A percentile compares a stretch with the other conserved stretches of the same genome.
Evolutionary conservation across 2,329 filamentous ascomycete species (phyloP).

Genomic region (Tolypocladium ophioglossoides): DNA sequence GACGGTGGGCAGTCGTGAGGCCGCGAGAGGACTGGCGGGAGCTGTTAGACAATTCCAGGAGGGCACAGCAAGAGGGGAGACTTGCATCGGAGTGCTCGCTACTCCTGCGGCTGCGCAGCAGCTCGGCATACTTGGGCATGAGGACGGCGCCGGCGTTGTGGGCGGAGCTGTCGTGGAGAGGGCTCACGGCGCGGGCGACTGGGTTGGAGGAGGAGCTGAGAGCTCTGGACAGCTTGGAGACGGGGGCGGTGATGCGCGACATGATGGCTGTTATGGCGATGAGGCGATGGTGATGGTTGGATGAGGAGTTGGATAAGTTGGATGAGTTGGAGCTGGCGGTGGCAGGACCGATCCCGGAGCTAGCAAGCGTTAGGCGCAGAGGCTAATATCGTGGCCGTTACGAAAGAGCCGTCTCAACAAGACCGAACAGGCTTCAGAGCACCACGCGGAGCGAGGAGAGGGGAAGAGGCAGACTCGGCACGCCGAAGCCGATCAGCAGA

Average conservation of each 20-base stretch:
- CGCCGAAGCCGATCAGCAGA: not conserved
- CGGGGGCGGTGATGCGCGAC: slow-evolving; percentile 39
- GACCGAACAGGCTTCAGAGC: not conserved
- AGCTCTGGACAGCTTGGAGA: slow-evolving; percentile 36
- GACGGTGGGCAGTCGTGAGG: slow-evolving; percentile 37
- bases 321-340: not conserved
- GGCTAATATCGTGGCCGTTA: not conserved
- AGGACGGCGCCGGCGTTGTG: slow-evolving; percentile 27
- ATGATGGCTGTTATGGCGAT: slow-evolving; percentile 19
- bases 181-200: slow-evolving; percentile 18
- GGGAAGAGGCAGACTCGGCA: not conserved
- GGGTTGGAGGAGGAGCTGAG: slow-evolving; percentile 31
- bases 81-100: slow-evolving; percentile 30
- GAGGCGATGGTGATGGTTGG: not conserved
- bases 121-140: slow-evolving; percentile 38
- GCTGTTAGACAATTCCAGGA: not conserved
- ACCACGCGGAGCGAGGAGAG: not conserved
- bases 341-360: not conserved
- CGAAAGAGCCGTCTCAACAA: not conserved
- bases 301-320: not conserved
- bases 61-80: not conserved
- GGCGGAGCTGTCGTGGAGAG: slow-evolving; percentile 22
- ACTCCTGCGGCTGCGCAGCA: slow-evolving; percentile 24
- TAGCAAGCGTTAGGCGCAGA: not conserved
- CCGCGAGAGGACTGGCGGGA: slow-evolving; percentile 22